Base-by-base conservation (phyloP, 352 stramenopile genomes). In the Chrysophaeum taylorii region DNA sequence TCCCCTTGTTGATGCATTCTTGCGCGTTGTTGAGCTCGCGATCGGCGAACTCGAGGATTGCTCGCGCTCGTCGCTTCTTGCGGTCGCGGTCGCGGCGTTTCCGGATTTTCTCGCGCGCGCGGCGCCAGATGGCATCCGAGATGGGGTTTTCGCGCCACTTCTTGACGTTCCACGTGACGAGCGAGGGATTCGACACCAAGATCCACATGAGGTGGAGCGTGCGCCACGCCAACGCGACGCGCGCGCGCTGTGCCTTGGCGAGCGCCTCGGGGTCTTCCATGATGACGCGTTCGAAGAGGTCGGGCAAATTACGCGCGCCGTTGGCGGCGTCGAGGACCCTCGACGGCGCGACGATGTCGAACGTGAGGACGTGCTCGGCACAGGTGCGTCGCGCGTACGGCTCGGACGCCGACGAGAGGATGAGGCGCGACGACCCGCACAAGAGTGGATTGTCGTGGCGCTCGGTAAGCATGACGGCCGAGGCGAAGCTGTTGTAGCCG, bases 401-500 rank as follows among this genome's bases (percentile, higher is more conserved):
- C 27, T 38, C 25, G 27, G 25, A 15, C 9, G n/a, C 52, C 25
- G 52, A 12, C 25, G 25, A 39, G 27, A 63, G 52, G 25, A 63
- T 4, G 27, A 63, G 33, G 9, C 52, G 52, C 25, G 52, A 63
- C 27, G 52, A 25, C 25, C 27, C 52, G 52, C 52, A 63, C 9
- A 63, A 15, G 7, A 23, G 5, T 15, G 52, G 52, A 31, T 63
- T 63, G 52, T 63, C 39, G 52, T 63, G 52, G 25, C 52, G 25
- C 9, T 63, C 52, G 4, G 25, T 15, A 23, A 63, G 52, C 52
- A 63, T 63, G 52, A 63, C 52, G 27, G 52, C 39, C 5, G 52
- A 63, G 9, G 52, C 52, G 52, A 63, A 63, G 27, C 27, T 63
- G 52, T 63, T 63, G 52, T 63, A 63, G 25, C 52, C 52, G 12